Conservation (phyloP, 768 basidiomycete species). For the Chalciporus sphaerocephalus region DNA sequence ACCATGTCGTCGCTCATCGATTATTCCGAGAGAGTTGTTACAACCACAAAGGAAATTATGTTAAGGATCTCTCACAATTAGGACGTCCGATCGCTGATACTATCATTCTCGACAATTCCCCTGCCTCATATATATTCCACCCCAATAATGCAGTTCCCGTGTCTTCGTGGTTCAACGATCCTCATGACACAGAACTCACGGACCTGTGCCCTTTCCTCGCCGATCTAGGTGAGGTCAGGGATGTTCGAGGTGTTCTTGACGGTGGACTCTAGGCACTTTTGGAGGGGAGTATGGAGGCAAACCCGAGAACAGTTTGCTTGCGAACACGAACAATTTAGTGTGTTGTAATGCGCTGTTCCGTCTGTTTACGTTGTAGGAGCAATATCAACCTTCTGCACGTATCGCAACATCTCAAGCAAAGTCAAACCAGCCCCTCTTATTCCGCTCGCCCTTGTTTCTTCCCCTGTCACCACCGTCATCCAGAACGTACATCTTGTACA, state of each 20-base stretch:
- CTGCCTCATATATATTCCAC: slow-evolving; percentile 98
- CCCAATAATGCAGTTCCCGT: slow-evolving; percentile 99
- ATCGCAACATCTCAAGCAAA: slow-evolving; percentile 11
- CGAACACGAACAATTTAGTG: slow-evolving; percentile 21
- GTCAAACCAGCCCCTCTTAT: not conserved
- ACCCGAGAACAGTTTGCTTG: slow-evolving; percentile 17
- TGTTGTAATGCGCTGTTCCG: slow-evolving; percentile 28
- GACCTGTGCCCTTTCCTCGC: slow-evolving; percentile 93
- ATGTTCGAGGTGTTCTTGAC: slow-evolving; percentile 89
- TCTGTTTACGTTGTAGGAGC: slow-evolving; percentile 28
- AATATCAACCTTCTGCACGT: slow-evolving; percentile 27
- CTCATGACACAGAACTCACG: slow-evolving; percentile 95
- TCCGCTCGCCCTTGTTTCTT: not conserved
- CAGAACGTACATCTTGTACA: slow-evolving; percentile 23
- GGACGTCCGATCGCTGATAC: slow-evolving; percentile 91
- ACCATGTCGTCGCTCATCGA: slow-evolving; percentile 89
- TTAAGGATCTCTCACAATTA: slow-evolving; percentile 98
- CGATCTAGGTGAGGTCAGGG: slow-evolving; percentile 79
- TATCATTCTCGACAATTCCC: slow-evolving; percentile 98
- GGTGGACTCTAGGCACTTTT: slow-evolving; percentile 57
- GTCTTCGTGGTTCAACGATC: slow-evolving; percentile 99
- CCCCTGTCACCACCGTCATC: slow-evolving; percentile 1
- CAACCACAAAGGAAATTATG: slow-evolving; percentile 98
- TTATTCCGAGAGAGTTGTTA: slow-evolving; percentile 98
- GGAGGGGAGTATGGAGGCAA: slow-evolving; percentile 16